Base-by-base conservation (phyloP, 305 asterid genomes). In the Striga hermonthica region DNA sequence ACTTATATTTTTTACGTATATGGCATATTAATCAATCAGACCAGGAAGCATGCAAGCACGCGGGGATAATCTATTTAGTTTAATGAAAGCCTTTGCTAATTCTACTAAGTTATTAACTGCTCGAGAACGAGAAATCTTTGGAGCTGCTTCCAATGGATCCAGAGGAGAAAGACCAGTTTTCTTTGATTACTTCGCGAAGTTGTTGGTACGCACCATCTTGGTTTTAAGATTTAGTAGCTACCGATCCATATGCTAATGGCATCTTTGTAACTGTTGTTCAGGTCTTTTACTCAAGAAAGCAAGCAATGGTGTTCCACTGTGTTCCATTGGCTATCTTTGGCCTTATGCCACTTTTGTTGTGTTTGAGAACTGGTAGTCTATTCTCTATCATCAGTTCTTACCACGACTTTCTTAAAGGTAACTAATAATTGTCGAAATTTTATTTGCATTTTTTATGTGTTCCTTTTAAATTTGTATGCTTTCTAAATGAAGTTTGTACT, bases 41-140 rank as follows among this genome's bases (percentile, higher is more conserved):
- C 98, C 96, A 68, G 99, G 99, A 80, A 94, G 99, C 93, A 79
- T 94, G 77, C 99, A 94, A 84, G 97, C 93, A 15, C 97, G 99
- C 4, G 99, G 99, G 75, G 99, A 94, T 57, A 94, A 94, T 79
- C 74, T 94, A 72, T 63, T 81, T 65, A 83, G 85, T 75, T 35
- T 88, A 62, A 71, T 94, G 84, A 90, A 84, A 81, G 91, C 96
- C 75, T 88, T 94, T 76, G 72, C 91, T 67, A 88, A 78, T 76
- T 90, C 97, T 50, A 79, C 96, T 67, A 75, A 85, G 74, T 83
- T 94, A 66, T 85, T 70, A 79, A 90, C 78, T 81, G 89, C 97
- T 38, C 79, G 67, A 73, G 90, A 83, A 75, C 82, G 96, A 65
- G 76, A 76, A 69, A 78, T 85, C 61, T 69, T 70, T 39, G 73